phyloP scores from a whole-genome alignment of 2,329 filamentous ascomycete genomes.

The Hortaea werneckii region DNA sequence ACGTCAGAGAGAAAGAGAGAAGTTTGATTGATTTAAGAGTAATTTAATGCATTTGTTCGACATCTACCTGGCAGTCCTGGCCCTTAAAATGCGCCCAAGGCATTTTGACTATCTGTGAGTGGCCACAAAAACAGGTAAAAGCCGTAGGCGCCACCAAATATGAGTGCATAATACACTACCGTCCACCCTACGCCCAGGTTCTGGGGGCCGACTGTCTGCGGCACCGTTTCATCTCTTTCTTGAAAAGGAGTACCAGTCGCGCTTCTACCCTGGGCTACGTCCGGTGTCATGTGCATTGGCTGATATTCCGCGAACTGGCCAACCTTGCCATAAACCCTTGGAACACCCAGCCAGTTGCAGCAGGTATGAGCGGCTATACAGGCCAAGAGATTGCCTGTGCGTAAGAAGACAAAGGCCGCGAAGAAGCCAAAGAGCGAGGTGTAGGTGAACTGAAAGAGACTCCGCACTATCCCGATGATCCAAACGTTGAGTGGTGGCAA shows the following conservation, averaged over 20 bases:
- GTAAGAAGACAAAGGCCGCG: constrained; percentile 77
- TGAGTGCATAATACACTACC: constrained; percentile 64
- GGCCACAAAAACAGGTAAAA: constrained; percentile 65
- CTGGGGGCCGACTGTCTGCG: constrained; percentile 18
- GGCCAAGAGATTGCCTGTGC: constrained; percentile 70
- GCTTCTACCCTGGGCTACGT: constrained; percentile 21
- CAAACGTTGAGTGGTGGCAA: constrained; percentile 13
- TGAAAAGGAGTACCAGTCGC: constrained; percentile 10
- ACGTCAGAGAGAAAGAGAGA: too few species aligned
- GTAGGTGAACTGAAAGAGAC: constrained; percentile 75
- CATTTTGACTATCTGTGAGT: constrained; percentile 55
- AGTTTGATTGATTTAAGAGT: too few species aligned
- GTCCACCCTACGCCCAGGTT: constrained; percentile 52
- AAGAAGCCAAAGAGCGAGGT: constrained; percentile 92
- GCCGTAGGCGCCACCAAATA: constrained; percentile 58
- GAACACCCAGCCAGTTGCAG: constrained; percentile 87
- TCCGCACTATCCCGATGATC: constrained; percentile 47
- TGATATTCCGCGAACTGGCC: constrained; percentile 37
- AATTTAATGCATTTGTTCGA: too few species aligned
- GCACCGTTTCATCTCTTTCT: constrained; percentile 9
- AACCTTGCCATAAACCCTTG: constrained; percentile 72
- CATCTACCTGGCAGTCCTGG: too few species aligned
- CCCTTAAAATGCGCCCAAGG: constrained; percentile 27
- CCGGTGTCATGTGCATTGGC: constrained; percentile 14
- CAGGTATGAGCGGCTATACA: constrained; percentile 72